Conservation (phyloP, 768 basidiomycete species). For the Panellus pusillus region DNA sequence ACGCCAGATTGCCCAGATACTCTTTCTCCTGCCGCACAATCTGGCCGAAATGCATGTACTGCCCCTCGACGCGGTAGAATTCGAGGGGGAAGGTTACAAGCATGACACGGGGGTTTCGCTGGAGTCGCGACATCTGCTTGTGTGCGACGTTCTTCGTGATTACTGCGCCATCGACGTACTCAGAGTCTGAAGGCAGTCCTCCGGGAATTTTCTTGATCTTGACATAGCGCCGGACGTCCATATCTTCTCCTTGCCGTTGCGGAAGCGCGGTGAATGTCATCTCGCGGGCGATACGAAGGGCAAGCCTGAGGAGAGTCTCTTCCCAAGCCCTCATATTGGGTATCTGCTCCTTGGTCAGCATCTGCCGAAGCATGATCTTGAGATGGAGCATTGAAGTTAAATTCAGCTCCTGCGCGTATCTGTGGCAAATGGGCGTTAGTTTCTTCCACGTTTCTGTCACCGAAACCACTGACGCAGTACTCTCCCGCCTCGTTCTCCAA, state of each 20-base stretch:
- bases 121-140: slow-evolving; percentile 85
- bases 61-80: slow-evolving; percentile 88
- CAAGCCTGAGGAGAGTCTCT: slow-evolving; percentile 73
- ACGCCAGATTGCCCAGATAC: slow-evolving; percentile 84
- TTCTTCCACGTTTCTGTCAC: background rate
- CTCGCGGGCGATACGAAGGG: slow-evolving; percentile 83
- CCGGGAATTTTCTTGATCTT: slow-evolving; percentile 99
- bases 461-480: slow-evolving; percentile 68
- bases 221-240: slow-evolving; percentile 93
- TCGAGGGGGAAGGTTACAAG: slow-evolving; percentile 93
- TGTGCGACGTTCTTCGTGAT: slow-evolving; percentile 98
- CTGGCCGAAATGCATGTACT: slow-evolving; percentile 91
- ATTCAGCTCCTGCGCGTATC: slow-evolving; percentile 84
- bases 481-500: slow-evolving; percentile 87
- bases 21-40: slow-evolving; percentile 92
- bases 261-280: slow-evolving; percentile 71
- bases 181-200: slow-evolving; percentile 87
- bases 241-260: slow-evolving; percentile 84
- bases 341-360: slow-evolving; percentile 79
- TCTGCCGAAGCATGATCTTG: slow-evolving; percentile 87
- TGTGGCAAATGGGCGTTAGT: slow-evolving; percentile 29
- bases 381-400: slow-evolving; percentile 86
- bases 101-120: slow-evolving; percentile 91
- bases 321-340: slow-evolving; percentile 89
- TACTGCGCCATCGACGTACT: slow-evolving; percentile 95